Evolutionary conservation across 805 yeast genomes (phyloP).

Genomic region (Blastobotrys parvus): DNA sequence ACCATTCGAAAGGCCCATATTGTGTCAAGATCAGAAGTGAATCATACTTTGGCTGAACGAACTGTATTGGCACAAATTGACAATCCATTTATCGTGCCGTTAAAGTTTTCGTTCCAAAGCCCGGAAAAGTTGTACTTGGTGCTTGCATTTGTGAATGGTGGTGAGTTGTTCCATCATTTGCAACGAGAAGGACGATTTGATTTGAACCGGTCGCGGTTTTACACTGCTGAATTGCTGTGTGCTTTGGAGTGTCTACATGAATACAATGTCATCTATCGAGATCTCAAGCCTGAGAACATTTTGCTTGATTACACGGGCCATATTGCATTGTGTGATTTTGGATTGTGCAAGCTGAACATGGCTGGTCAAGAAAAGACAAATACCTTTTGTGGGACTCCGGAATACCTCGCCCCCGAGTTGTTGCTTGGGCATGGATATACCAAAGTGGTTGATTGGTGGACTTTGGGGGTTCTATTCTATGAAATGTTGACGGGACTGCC

Average conservation of each 20-base stretch:
- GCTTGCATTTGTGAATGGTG: conserved; percentile 90
- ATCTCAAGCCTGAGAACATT: conserved; percentile 93
- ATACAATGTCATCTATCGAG: conserved; percentile 88
- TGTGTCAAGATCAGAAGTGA: conserved; percentile 88
- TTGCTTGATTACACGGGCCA: conserved; percentile 94
- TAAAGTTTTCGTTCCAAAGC: conserved; percentile 93
- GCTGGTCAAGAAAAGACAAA: conserved; percentile 72
- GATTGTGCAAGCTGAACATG: conserved; percentile 94
- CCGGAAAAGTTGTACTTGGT: conserved; percentile 91
- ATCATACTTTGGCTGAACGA: conserved; percentile 93
- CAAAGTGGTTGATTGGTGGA: conserved; percentile 98
- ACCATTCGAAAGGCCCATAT: conserved; percentile 91
- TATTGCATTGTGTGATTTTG: conserved; percentile 95
- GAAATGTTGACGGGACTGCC: conserved; percentile 97
- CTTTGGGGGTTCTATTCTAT: conserved; percentile 83
- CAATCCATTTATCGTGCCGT: conserved; percentile 92
- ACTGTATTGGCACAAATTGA: conserved; percentile 89
- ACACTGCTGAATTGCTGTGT: conserved; percentile 86
- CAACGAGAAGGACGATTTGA: conserved; percentile 87
- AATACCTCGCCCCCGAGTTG: conserved; percentile 92
- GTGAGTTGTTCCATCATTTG: conserved; percentile 89
- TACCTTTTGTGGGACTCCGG: conserved; percentile 98
- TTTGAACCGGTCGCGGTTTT: conserved; percentile 81
- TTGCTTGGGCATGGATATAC: conserved; percentile 90
- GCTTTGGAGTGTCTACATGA: conserved; percentile 90